A percentile compares a stretch with the other conserved stretches of the same genome.
phyloP scores from a whole-genome alignment of 1,284 basidiomycete genomes.

The Retiboletus flavoniger region DNA sequence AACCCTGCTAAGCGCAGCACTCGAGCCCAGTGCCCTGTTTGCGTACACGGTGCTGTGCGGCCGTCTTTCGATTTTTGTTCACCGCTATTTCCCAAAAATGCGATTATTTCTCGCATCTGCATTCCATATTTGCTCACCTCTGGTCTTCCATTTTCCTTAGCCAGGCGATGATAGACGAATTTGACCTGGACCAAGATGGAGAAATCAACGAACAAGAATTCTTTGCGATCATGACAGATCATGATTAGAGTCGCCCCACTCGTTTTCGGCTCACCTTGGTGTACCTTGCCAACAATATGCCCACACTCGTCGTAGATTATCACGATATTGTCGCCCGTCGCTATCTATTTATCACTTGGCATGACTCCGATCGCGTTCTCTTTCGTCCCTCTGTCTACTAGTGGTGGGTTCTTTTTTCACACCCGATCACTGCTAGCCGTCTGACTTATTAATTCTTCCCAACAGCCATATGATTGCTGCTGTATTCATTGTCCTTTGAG shows the following conservation, averaged over 20 bases:
- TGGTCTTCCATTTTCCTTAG: slow-evolving; percentile 47
- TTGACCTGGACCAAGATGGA: slow-evolving; percentile 97
- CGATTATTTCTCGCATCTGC: slow-evolving; percentile 7
- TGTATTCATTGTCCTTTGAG: slow-evolving; percentile 18
- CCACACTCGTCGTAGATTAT: slow-evolving; percentile 13
- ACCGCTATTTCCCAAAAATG: slow-evolving; percentile 24
- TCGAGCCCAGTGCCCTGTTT: slow-evolving; percentile 27
- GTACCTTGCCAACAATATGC: slow-evolving; percentile 3
- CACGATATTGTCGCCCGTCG: slow-evolving; percentile 12
- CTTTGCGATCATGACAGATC: slow-evolving; percentile 96
- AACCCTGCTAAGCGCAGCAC: slow-evolving; percentile 26
- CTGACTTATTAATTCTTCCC: slow-evolving; percentile 22
- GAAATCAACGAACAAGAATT: slow-evolving; percentile 96
- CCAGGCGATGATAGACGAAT: slow-evolving; percentile 99
- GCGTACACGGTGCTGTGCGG: slow-evolving; percentile 22
- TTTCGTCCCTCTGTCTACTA: slow-evolving; percentile 6
- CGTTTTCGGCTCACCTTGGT: not conserved
- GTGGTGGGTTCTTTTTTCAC: slow-evolving; percentile 21
- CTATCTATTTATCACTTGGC: slow-evolving; percentile 21
- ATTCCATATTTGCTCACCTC: slow-evolving; percentile 36
- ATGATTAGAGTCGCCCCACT: slow-evolving; percentile 45
- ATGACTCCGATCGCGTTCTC: slow-evolving; percentile 22
- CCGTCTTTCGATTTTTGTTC: slow-evolving; percentile 15
- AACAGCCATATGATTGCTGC: slow-evolving; percentile 26
- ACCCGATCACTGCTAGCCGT: slow-evolving; percentile 19